Conservation (phyloP, 345 rosid genomes). For the Eucalyptus decipiens region DNA sequence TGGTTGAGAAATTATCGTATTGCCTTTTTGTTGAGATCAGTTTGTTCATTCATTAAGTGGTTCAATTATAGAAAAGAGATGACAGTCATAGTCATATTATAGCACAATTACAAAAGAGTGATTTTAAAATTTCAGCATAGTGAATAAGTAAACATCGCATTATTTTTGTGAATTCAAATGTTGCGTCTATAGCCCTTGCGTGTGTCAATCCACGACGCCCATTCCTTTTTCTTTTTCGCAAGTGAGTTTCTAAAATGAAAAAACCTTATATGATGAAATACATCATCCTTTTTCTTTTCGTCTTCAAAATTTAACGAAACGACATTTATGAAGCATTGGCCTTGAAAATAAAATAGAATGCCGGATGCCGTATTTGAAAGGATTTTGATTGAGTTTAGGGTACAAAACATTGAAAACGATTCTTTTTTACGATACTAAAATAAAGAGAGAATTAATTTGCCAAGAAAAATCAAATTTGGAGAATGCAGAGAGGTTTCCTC, state of each 20-base stretch:
- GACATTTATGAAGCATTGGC: not conserved
- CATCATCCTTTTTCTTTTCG: too few species aligned
- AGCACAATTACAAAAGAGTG: too few species aligned
- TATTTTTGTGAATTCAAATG: not conserved
- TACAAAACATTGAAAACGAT: accelerated
- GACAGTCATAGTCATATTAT: too few species aligned
- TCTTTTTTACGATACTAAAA: too few species aligned
- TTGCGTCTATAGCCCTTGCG: too few species aligned
- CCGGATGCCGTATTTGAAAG: accelerated
- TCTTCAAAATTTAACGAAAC: too few species aligned
- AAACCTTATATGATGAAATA: too few species aligned
- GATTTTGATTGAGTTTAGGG: not conserved
- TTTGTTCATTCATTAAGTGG: not conserved
- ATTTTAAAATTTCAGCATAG: not conserved
- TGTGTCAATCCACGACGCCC: not conserved
- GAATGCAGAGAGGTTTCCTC: too few species aligned
- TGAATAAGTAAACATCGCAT: not conserved
- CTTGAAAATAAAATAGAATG: not conserved
- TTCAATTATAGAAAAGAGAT: not conserved
- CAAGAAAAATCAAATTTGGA: too few species aligned
- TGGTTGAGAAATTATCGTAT: too few species aligned
- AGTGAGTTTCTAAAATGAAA: not conserved
- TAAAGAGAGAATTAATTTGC: too few species aligned
- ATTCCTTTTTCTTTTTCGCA: too few species aligned
- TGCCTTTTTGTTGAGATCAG: not conserved